Conservation (phyloP, 805 yeast genomes). For the Blastobotrys robertii region DNA sequence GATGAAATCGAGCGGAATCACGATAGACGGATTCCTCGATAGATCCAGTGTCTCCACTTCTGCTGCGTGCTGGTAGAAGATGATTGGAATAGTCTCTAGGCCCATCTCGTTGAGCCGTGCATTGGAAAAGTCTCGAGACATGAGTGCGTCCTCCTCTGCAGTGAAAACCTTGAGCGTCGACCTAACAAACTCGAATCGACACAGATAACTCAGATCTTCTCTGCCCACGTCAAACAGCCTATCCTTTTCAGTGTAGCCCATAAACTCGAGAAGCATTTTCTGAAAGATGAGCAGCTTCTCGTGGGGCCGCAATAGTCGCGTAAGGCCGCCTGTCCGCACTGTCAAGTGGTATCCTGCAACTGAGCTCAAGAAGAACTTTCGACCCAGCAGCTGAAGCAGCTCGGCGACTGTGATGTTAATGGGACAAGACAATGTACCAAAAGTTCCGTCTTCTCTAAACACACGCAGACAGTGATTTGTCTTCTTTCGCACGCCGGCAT, state of each 20-base stretch:
- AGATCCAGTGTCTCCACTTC: constrained; percentile 77
- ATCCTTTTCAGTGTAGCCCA: constrained; percentile 76
- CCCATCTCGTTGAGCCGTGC: constrained; percentile 67
- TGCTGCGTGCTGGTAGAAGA: constrained; percentile 67
- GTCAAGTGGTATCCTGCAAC: constrained; percentile 69
- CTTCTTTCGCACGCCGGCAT: constrained; percentile 13
- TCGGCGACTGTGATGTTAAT: constrained; percentile 71
- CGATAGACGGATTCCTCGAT: constrained; percentile 77
- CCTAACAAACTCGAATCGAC: constrained; percentile 66
- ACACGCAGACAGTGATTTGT: constrained; percentile 44
- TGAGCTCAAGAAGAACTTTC: constrained; percentile 65
- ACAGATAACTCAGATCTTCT: constrained; percentile 72
- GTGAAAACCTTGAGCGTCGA: constrained; percentile 51
- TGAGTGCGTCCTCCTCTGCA: constrained; percentile 56
- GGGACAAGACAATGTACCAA: constrained; percentile 74
- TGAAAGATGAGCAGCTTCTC: constrained; percentile 76
- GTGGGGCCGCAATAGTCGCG: constrained; percentile 58
- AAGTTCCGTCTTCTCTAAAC: constrained; percentile 74
- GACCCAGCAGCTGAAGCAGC: constrained; percentile 56
- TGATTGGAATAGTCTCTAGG: constrained; percentile 75
- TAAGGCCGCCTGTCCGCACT: constrained; percentile 63
- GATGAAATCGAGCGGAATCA: constrained; percentile 74
- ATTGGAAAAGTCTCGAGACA: constrained; percentile 56
- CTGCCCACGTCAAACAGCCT: constrained; percentile 69
- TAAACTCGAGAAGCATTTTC: constrained; percentile 55